Percentiles rank a stretch among this genome's conserved stretches.
These are phyloP conservation scores for Endothia cerciana DNA, from an alignment of 2,329 filamentous ascomycete genomes.

Conservation along the genomic window DNA sequence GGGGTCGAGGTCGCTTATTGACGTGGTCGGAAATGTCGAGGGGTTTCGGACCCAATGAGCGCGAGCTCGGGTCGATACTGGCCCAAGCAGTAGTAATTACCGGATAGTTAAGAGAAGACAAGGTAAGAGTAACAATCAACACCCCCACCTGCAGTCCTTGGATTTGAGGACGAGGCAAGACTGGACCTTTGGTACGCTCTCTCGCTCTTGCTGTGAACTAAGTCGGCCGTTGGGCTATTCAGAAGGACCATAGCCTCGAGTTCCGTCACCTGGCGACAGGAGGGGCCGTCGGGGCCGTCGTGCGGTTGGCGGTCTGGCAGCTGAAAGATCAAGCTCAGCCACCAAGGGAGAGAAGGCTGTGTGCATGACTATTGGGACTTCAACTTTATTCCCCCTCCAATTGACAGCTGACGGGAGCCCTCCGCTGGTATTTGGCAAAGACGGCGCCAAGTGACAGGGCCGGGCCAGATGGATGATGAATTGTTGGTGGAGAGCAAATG, in stretches of 20 bases:
- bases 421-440: neutral
- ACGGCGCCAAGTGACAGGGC: neutral
- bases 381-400: neutral
- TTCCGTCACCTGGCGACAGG: slow-evolving; percentile 3
- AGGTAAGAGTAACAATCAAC: slow-evolving; percentile 18
- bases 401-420: neutral
- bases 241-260: neutral
- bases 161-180: slow-evolving; percentile 13
- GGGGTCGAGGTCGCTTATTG: neutral
- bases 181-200: neutral
- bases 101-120: slow-evolving; percentile 14
- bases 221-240: neutral
- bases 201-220: slow-evolving; percentile 6
- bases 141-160: slow-evolving; percentile 23
- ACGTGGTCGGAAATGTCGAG: neutral
- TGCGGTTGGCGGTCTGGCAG: neutral
- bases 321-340: slow-evolving; percentile 6
- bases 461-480: neutral
- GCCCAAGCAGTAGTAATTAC: neutral
- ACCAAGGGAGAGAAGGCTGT: slow-evolving; percentile 2
- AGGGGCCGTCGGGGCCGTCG: neutral
- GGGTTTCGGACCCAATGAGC: neutral
- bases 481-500: slow-evolving; percentile 4
- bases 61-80: neutral
- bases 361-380: neutral